Evolutionary conservation across 2,329 filamentous ascomycete species (phyloP), one percentile per base, ranked within the genome.

Genomic region (Volutella citrinella): DNA sequence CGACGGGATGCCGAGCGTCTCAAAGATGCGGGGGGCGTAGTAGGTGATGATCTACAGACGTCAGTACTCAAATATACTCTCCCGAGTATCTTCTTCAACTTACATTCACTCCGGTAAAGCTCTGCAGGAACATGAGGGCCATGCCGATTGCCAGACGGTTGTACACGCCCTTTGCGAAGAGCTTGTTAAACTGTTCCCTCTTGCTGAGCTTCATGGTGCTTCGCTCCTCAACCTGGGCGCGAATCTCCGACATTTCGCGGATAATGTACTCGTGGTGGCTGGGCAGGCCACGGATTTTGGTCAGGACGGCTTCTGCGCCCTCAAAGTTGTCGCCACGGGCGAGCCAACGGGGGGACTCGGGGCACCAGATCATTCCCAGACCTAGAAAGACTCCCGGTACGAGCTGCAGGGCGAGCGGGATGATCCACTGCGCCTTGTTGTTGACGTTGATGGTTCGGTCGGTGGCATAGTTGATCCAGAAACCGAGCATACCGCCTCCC

Each of bases 1-100:
- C 1, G 60, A 59, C 0, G 49, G 27, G 13, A 63, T 55, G 2
- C 61, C 65, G 6, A 65, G 56, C 10, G 52, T 63, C 43, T 59
- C 55, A 30, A 68, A 59, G 19, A 67, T 57, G 13, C 55, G 52
- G 5, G 54, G 52, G 3, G 55, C 48, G 46, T 80, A 82, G 56
- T 80, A 81, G 5, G 74, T 75, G 32, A 82, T 79, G 19, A 80
- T 75, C n/a, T n/a, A n/a, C n/a, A n/a, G n/a, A n/a, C n/a, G n/a
- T n/a, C n/a, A n/a, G n/a, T n/a, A n/a, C n/a, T n/a, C n/a, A n/a
- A n/a, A n/a, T n/a, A n/a, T n/a, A n/a, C n/a, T n/a, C n/a, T n/a
- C n/a, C n/a, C n/a, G n/a, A n/a, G n/a, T n/a, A n/a, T n/a, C n/a
- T n/a, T n/a, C n/a, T n/a, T n/a, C n/a, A n/a, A n/a, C n/a, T n/a